Conservation (phyloP, 179 eudicot genomes). For the Beta corolliflora region DNA sequence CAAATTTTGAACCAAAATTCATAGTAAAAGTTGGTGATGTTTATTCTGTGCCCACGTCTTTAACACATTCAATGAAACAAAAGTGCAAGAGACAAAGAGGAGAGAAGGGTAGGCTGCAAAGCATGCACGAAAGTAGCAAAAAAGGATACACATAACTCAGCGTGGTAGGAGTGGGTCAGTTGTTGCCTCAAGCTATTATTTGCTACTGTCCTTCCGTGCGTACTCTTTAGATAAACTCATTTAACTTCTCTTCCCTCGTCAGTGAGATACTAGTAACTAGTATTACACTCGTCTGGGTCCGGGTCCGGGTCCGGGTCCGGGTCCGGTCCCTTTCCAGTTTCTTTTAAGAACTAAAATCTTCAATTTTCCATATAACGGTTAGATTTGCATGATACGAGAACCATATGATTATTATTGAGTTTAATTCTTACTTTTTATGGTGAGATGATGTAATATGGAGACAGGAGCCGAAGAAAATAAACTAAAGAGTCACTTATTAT, state of each 20-base stretch:
- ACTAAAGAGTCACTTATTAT: too few relatives aligned
- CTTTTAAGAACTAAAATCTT: neutral
- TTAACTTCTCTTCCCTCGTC: neutral
- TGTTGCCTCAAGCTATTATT: neutral
- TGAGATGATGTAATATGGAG: too few relatives aligned
- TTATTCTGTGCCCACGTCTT: neutral
- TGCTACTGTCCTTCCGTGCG: neutral
- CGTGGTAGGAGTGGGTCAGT: constrained; percentile 22
- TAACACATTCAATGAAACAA: neutral
- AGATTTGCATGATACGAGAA: too few relatives aligned
- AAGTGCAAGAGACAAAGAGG: neutral
- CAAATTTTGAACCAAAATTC: neutral
- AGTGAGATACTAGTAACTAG: neutral
- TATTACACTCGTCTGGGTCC: too few relatives aligned
- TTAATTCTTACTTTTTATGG: too few relatives aligned
- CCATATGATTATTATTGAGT: too few relatives aligned
- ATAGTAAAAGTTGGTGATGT: neutral
- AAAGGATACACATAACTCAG: constrained; percentile 21
- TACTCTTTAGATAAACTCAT: neutral
- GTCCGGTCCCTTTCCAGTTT: neutral
- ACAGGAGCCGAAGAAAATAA: too few relatives aligned
- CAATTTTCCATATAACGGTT: neutral
- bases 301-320: too few relatives aligned
- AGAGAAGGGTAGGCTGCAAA: neutral
- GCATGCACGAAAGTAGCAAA: constrained; percentile 29